Percentiles rank a stretch among this genome's conserved stretches.
These are phyloP conservation scores for Penicillium oxalicum DNA, from an alignment of 2,329 filamentous ascomycete species.

Conservation along the genomic window DNA sequence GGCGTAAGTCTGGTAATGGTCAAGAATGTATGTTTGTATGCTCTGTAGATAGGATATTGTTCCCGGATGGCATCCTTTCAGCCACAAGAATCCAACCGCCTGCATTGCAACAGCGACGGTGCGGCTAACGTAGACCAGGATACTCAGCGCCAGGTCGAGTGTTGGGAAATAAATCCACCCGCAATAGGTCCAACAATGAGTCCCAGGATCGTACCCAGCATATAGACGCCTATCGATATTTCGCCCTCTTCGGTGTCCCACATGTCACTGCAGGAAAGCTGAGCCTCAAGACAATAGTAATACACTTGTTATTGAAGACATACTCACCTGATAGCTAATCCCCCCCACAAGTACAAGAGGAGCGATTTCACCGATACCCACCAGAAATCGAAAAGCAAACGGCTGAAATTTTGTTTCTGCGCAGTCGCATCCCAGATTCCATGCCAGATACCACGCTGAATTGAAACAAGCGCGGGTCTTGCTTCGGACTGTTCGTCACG, in stretches of 20 bases:
- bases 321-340: constrained; percentile 36
- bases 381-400: constrained; percentile 48
- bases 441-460: constrained; percentile 48
- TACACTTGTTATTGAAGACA: background rate
- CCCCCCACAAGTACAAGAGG: constrained; percentile 49
- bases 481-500: background rate
- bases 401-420: constrained; percentile 33
- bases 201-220: constrained; percentile 57
- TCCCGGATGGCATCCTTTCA: constrained; percentile 57
- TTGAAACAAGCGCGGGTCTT: constrained; percentile 41
- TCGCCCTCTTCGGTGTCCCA: constrained; percentile 31
- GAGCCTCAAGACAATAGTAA: background rate
- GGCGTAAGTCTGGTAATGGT: constrained; percentile 36
- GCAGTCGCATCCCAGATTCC: constrained; percentile 56
- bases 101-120: constrained; percentile 53
- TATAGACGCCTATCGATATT: constrained; percentile 57
- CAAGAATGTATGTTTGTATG: constrained; percentile 42
- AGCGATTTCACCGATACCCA: constrained; percentile 54
- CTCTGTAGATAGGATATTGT: constrained; percentile 42
- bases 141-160: constrained; percentile 66
- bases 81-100: constrained; percentile 54
- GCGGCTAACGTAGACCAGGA: constrained; percentile 63
- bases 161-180: constrained; percentile 58
- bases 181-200: constrained; percentile 62
- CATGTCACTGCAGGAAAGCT: background rate